A percentile compares a stretch with the other conserved stretches of the same genome.
These are phyloP conservation scores for Dalechampia spathulata DNA, from an alignment of 441 rosid genomes.

Conservation along the genomic window DNA sequence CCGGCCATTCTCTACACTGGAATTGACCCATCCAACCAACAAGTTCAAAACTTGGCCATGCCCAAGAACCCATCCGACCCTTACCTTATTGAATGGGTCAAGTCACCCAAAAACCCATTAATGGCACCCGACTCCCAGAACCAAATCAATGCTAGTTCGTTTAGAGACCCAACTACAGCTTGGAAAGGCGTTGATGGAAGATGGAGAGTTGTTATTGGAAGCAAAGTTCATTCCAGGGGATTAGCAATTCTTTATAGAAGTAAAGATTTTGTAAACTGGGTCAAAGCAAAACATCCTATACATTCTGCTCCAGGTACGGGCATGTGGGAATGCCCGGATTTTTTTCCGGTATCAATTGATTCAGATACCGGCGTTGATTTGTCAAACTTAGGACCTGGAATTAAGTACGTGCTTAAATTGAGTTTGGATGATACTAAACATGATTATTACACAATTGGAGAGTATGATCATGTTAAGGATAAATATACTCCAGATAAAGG, in stretches of 20 bases:
- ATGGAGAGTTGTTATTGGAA: constrained; percentile 62
- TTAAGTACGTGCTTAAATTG: constrained; percentile 59
- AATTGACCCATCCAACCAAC: constrained; percentile 30
- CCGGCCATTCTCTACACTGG: constrained; percentile 79
- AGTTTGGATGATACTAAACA: constrained; percentile 55
- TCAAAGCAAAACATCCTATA: constrained; percentile 32
- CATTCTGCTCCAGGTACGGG: constrained; percentile 52
- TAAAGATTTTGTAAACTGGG: constrained; percentile 58
- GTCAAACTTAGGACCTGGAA: constrained; percentile 12
- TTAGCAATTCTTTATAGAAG: constrained; percentile 47
- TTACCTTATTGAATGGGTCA: constrained; percentile 51
- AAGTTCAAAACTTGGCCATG: constrained; percentile 61
- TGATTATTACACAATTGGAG: constrained; percentile 61
- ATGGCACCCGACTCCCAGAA: constrained; percentile 49
- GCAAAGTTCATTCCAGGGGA: constrained; percentile 41
- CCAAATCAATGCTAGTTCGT: constrained; percentile 46
- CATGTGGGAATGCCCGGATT: constrained; percentile 96
- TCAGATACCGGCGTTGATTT: constrained; percentile 36
- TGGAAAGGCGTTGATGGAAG: constrained; percentile 58
- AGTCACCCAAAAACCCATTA: constrained; percentile 46
- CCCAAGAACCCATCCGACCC: constrained; percentile 59
- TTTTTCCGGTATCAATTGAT: constrained; percentile 37
- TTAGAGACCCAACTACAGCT: constrained; percentile 81
- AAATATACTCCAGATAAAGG: constrained; percentile 46
- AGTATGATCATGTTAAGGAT: constrained; percentile 32